Evolutionary conservation across 352 stramenopile species (phyloP).

Genomic region (Phytopythium sindhum): DNA sequence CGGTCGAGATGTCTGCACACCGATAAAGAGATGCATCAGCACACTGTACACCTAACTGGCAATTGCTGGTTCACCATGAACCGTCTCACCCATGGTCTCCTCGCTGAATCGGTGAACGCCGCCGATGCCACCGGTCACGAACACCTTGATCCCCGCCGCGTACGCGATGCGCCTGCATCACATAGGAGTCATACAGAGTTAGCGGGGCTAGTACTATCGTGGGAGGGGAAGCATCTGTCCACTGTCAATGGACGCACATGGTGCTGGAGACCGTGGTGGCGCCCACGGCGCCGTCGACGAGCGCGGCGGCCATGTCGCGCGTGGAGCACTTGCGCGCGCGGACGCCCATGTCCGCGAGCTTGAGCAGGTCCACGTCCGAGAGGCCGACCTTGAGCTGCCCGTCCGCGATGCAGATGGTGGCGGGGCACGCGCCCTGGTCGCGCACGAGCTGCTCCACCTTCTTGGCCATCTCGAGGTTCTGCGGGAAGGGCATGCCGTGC

Average conservation of each 20-base stretch:
- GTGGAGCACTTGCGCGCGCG: conserved; percentile 77
- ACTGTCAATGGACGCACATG: conserved; percentile 59
- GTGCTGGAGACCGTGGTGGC: conserved; percentile 97
- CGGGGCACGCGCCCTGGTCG: conserved; percentile 82
- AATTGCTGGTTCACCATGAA: neutral
- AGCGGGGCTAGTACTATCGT: neutral
- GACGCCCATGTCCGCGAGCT: conserved; percentile 60
- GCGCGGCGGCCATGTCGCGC: conserved; percentile 74
- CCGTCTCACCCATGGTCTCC: conserved; percentile 60
- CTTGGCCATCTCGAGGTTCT: conserved; percentile 94
- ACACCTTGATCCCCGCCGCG: conserved; percentile 93
- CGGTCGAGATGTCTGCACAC: conserved; percentile 90
- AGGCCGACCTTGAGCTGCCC: conserved; percentile 83
- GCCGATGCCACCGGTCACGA: conserved; percentile 97
- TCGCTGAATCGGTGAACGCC: conserved; percentile 96
- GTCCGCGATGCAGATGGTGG: conserved; percentile 97
- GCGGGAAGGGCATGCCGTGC: conserved; percentile 97
- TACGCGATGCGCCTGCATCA: conserved; percentile 85
- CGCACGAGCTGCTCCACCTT: conserved; percentile 91
- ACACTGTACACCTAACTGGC: neutral
- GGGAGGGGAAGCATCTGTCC: neutral
- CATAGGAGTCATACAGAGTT: neutral
- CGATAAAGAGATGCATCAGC: neutral
- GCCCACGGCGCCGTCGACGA: conserved; percentile 69
- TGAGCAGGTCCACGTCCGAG: conserved; percentile 46